Conservation (phyloP, 306 rosid genomes). For the Cicer judaicum region DNA sequence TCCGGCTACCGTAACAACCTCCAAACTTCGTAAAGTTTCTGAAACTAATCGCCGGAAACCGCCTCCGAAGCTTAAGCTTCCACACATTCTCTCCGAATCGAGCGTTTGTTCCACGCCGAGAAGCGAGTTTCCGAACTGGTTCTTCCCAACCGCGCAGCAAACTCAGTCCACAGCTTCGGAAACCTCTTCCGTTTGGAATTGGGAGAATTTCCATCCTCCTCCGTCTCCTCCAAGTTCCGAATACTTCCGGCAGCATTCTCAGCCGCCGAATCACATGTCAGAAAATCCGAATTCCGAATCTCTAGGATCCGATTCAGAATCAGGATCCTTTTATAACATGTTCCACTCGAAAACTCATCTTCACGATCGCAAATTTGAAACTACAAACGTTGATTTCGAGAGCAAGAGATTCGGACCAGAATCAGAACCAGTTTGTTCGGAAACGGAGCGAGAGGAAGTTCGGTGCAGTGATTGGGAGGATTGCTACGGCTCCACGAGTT, state of each 20-base stretch:
- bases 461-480: constrained; percentile 97
- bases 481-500: constrained; percentile 70
- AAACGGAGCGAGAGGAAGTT: constrained; percentile 87
- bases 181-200: constrained; percentile 85
- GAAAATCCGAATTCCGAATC: not conserved
- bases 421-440: constrained; percentile 39
- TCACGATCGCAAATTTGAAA: constrained; percentile 1
- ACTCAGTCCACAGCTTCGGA: constrained; percentile 80
- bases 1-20: constrained; percentile 50
- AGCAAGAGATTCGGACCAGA: constrained; percentile 43
- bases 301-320: constrained; percentile 3
- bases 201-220: constrained; percentile 95
- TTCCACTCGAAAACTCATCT: constrained; percentile 30
- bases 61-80: constrained; percentile 76
- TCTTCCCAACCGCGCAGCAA: constrained; percentile 68
- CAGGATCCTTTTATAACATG: constrained; percentile 15
- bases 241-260: constrained; percentile 54
- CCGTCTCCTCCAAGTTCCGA: constrained; percentile 92
- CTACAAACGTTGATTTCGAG: not conserved
- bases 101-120: constrained; percentile 65
- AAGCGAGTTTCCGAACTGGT: constrained; percentile 58
- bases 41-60: constrained; percentile 57
- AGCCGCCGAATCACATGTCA: constrained; percentile 2
- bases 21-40: constrained; percentile 65
- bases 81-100: constrained; percentile 90